Conservation (phyloP, 129 eudicot species). For the Flaveria linearis region DNA sequence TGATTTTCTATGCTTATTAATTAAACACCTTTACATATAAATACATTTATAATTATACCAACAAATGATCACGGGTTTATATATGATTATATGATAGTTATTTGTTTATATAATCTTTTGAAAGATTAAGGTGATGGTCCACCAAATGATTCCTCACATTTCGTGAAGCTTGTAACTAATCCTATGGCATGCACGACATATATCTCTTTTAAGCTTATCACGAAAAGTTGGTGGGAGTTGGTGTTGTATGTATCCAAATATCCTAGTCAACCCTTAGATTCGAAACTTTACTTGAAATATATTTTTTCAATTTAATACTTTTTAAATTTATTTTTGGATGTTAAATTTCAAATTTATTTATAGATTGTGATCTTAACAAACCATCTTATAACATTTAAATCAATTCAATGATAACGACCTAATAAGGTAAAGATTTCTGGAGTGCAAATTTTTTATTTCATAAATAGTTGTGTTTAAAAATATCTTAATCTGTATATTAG, state of each 20-base stretch:
- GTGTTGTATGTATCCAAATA: slow-evolving; percentile 42
- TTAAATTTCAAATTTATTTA: not conserved
- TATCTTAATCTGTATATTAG: no score
- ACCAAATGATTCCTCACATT: slow-evolving; percentile 26
- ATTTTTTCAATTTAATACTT: not conserved
- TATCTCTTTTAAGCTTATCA: slow-evolving; percentile 27
- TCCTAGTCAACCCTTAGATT: slow-evolving; percentile 35
- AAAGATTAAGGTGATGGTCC: slow-evolving; percentile 12
- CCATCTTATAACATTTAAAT: not conserved
- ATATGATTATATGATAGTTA: not conserved
- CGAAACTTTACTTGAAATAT: slow-evolving; percentile 7
- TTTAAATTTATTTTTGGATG: not conserved
- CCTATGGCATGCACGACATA: slow-evolving; percentile 28
- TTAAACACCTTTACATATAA: not conserved
- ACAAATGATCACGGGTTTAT: slow-evolving; percentile 14
- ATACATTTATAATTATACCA: not conserved
- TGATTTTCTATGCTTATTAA: not conserved
- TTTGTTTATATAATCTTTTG: not conserved
- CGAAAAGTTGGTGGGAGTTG: slow-evolving; percentile 41
- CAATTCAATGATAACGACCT: no score
- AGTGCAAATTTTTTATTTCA: no score
- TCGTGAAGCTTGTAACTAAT: slow-evolving; percentile 20
- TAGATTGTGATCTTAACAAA: not conserved
- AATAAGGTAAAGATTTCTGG: no score
- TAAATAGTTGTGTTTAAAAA: no score